Conservation (phyloP, 257 asterid species). For the Solanum okadae region DNA sequence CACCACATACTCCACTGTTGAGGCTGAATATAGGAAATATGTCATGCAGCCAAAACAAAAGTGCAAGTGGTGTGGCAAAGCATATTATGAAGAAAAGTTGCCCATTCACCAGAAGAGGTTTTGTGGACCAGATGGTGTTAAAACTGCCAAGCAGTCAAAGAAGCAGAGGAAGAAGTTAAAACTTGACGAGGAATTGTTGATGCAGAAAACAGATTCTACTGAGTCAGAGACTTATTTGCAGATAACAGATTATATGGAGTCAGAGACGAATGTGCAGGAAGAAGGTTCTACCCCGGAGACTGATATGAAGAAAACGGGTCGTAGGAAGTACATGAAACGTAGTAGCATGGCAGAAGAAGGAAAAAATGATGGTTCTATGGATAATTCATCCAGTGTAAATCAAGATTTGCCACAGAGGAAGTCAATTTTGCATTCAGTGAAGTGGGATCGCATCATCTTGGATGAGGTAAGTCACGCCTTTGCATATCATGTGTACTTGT, state of each 20-base stretch:
- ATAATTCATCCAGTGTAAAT: conserved; percentile 18
- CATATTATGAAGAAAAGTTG: background rate
- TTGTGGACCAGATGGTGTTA: background rate
- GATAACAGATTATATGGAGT: conserved; percentile 12
- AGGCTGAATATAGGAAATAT: conserved; percentile 54
- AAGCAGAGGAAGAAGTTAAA: conserved; percentile 50
- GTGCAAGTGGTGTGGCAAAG: background rate
- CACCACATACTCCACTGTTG: conserved; percentile 78
- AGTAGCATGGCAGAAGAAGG: conserved; percentile 14
- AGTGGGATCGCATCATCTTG: conserved; percentile 77
- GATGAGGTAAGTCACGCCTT: conserved; percentile 53
- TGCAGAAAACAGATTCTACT: conserved; percentile 15
- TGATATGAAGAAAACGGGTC: conserved; percentile 9
- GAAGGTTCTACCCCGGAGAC: conserved; percentile 12
- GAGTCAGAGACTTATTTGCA: conserved; percentile 13
- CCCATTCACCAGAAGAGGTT: background rate
- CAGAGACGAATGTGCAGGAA: conserved; percentile 15
- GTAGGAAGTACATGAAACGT: conserved; percentile 10
- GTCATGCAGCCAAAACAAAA: background rate
- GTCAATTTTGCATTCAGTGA: conserved; percentile 64
- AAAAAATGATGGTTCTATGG: conserved; percentile 18
- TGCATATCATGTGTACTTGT: background rate
- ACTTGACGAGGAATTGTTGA: background rate
- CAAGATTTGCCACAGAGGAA: conserved; percentile 17
- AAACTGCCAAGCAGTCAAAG: conserved; percentile 49